Evolutionary conservation across 176 grass and related monocot genomes (phyloP).

Genomic region (Eremochloa ophiuroides): DNA sequence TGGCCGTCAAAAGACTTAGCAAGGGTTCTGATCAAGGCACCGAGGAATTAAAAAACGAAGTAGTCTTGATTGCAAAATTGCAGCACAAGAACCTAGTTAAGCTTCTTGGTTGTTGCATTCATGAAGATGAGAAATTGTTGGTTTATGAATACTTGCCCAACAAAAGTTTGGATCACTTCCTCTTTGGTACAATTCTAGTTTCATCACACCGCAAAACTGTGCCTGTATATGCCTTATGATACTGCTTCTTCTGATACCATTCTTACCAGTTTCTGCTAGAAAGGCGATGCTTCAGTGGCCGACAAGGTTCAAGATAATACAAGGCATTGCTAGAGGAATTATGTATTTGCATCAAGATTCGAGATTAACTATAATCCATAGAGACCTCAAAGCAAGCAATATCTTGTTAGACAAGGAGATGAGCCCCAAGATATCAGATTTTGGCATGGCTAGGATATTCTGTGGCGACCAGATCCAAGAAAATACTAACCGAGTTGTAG

Average conservation of each 20-base stretch:
- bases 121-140: too few relatives aligned
- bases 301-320: not conserved
- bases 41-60: conserved; percentile 10
- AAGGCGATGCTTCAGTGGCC: not conserved
- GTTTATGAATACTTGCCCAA: too few relatives aligned
- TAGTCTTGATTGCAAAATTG: not conserved
- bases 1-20: conserved; percentile 23
- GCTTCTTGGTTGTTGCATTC: not conserved
- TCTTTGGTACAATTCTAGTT: not conserved
- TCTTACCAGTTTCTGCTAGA: not conserved
- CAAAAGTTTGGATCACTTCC: not conserved
- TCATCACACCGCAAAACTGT: too few relatives aligned
- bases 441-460: not conserved
- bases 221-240: too few relatives aligned
- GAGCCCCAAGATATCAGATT: not conserved
- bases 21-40: conserved; percentile 14
- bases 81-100: conserved; percentile 22
- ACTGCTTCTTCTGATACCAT: not conserved
- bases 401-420: not conserved
- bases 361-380: not conserved
- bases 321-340: not conserved
- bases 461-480: not conserved
- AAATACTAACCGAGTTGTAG: not conserved
- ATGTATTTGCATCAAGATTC: not conserved
- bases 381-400: not conserved